Evolutionary conservation across 176 grass and related monocot genomes (phyloP).

Genomic region (Hyparrhenia diplandra): DNA sequence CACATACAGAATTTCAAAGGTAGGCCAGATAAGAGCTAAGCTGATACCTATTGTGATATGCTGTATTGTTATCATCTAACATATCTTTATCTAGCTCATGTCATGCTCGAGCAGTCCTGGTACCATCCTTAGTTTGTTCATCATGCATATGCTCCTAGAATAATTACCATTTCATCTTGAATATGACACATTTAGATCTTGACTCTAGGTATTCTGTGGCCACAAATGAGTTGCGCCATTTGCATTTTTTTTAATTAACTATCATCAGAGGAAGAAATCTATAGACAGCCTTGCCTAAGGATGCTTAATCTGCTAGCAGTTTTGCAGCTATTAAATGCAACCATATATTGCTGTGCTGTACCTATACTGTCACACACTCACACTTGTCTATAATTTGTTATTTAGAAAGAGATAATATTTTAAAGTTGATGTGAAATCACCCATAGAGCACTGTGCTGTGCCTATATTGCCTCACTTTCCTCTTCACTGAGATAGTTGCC

Average conservation of each 20-base stretch:
- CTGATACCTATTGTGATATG: background rate
- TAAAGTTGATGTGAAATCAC: background rate
- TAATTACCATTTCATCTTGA: background rate
- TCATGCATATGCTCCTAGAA: background rate
- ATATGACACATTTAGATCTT: background rate
- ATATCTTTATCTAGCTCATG: slow-evolving; percentile 1
- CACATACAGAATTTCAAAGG: too few species aligned
- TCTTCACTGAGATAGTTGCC: background rate
- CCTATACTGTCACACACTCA: background rate
- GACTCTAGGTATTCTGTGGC: background rate
- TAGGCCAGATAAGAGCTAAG: too few species aligned
- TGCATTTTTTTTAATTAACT: background rate
- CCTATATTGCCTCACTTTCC: background rate
- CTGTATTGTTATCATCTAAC: background rate
- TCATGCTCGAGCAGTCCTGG: background rate
- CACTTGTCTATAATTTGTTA: background rate
- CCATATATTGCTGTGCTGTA: background rate
- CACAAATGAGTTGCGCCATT: too few species aligned
- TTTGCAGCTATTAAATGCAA: too few species aligned
- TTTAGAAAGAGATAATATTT: background rate
- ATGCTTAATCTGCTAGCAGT: too few species aligned
- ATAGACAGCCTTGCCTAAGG: too few species aligned
- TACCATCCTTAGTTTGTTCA: background rate
- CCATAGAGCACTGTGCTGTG: background rate
- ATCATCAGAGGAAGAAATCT: too few species aligned